A percentile compares a stretch with the other conserved stretches of the same genome.
Evolutionary conservation across 495 filamentous ascomycete species (phyloP).

Genomic region (Annulohypoxylon maeteangense): DNA sequence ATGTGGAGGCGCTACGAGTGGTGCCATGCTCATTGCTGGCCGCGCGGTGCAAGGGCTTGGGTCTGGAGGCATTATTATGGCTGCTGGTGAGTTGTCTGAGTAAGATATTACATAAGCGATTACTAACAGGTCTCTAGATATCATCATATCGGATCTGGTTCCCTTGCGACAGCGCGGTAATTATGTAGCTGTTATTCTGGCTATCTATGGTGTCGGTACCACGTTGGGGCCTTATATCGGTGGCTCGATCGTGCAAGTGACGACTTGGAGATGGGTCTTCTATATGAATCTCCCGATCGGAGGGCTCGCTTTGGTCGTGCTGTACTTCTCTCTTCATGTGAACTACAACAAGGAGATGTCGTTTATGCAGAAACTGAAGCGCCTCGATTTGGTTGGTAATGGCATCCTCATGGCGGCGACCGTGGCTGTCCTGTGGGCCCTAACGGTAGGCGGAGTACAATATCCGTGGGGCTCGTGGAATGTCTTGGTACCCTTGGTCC

Average conservation of each 20-base stretch:
- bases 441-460: conserved; percentile 30
- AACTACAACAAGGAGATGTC: conserved; percentile 29
- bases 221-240: conserved; percentile 76
- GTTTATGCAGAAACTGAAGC: conserved; percentile 21
- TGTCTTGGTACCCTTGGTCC: conserved; percentile 42
- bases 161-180: conserved; percentile 68
- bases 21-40: conserved; percentile 75
- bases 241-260: conserved; percentile 65
- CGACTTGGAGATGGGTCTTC: conserved; percentile 51
- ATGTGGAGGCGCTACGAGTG: conserved; percentile 41
- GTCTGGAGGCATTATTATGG: conserved; percentile 75
- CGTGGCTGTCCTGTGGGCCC: not conserved
- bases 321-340: conserved; percentile 45
- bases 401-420: conserved; percentile 41
- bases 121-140: conserved; percentile 60
- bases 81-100: conserved; percentile 49
- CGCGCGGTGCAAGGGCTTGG: conserved; percentile 79
- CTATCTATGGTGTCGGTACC: conserved; percentile 70
- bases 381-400: conserved; percentile 49
- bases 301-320: conserved; percentile 31
- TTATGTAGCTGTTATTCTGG: conserved; percentile 62
- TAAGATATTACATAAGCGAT: not conserved
- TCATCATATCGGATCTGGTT: conserved; percentile 78
- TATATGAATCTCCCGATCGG: conserved; percentile 29
- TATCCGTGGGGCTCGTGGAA: conserved; percentile 48